Evolutionary conservation across 169 alveolate genomes (phyloP).

Genomic region (Plasmodium reichenowi): DNA sequence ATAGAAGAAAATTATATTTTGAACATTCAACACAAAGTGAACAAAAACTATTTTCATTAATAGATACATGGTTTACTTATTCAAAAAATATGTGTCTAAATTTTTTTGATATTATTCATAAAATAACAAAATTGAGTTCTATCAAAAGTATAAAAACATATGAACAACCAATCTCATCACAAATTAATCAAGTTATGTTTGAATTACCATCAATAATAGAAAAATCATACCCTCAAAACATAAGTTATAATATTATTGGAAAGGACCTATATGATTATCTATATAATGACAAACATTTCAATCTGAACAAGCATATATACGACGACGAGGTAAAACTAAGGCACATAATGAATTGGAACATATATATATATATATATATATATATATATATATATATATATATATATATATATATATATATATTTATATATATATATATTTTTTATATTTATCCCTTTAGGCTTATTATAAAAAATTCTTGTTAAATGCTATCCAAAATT

Average conservation of each 20-base stretch:
- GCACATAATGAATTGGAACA: not conserved
- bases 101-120: conserved; percentile 72
- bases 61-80: conserved; percentile 71
- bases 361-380: not conserved
- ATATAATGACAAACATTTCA: conserved; percentile 18
- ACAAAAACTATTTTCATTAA: conserved; percentile 48
- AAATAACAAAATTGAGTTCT: conserved; percentile 67
- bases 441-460: conserved; percentile 13
- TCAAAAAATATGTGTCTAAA: conserved; percentile 69
- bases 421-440: not conserved
- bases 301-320: conserved; percentile 36
- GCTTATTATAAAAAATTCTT: conserved; percentile 60
- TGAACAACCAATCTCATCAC: conserved; percentile 73
- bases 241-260: conserved; percentile 44
- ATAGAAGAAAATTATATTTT: conserved; percentile 29
- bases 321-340: conserved; percentile 51
- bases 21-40: conserved; percentile 63
- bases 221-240: conserved; percentile 29
- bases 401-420: not conserved
- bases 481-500: conserved; percentile 59
- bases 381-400: not conserved
- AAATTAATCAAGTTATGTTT: conserved; percentile 75
- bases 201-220: conserved; percentile 62
- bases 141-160: conserved; percentile 64
- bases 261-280: conserved; percentile 18